Percentiles rank a stretch among this genome's conserved stretches.
Evolutionary conservation across 2,329 filamentous ascomycete genomes (phyloP).

Genomic region (Cladosporium sp.): DNA sequence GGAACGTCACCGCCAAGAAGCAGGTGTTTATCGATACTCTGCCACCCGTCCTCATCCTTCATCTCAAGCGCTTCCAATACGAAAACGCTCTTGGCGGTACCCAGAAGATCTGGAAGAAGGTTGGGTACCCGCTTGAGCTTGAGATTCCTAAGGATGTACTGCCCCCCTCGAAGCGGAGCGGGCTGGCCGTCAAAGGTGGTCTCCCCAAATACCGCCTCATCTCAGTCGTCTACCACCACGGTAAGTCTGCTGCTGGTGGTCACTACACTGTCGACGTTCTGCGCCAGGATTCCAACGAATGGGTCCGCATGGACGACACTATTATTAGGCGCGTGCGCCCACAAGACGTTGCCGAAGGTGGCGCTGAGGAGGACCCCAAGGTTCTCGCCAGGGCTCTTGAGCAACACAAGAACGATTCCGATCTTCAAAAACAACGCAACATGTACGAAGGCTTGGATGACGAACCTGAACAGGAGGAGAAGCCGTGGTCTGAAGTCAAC

Average conservation of each 20-base stretch:
- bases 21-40: slow-evolving; percentile 92
- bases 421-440: slow-evolving; percentile 55
- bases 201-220: slow-evolving; percentile 83
- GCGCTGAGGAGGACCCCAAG: slow-evolving; percentile 76
- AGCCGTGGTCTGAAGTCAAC: slow-evolving; percentile 82
- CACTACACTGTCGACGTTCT: slow-evolving; percentile 98
- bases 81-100: slow-evolving; percentile 77
- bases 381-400: slow-evolving; percentile 66
- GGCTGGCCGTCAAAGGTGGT: slow-evolving; percentile 64
- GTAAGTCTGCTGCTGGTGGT: slow-evolving; percentile 91
- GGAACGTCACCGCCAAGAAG: slow-evolving; percentile 74
- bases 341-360: slow-evolving; percentile 85
- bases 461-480: slow-evolving; percentile 62
- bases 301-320: slow-evolving; percentile 95
- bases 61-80: slow-evolving; percentile 97
- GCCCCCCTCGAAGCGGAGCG: slow-evolving; percentile 70
- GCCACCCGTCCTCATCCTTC: slow-evolving; percentile 87
- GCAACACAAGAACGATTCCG: slow-evolving; percentile 60
- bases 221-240: slow-evolving; percentile 94
- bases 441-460: slow-evolving; percentile 69
- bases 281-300: slow-evolving; percentile 90
- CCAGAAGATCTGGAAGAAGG: slow-evolving; percentile 97
- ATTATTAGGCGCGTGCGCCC: slow-evolving; percentile 79
- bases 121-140: slow-evolving; percentile 91
- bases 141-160: slow-evolving; percentile 92